phyloP scores from a whole-genome alignment of 2,329 filamentous ascomycete species.

The Hymenoscyphus fructigenus region DNA sequence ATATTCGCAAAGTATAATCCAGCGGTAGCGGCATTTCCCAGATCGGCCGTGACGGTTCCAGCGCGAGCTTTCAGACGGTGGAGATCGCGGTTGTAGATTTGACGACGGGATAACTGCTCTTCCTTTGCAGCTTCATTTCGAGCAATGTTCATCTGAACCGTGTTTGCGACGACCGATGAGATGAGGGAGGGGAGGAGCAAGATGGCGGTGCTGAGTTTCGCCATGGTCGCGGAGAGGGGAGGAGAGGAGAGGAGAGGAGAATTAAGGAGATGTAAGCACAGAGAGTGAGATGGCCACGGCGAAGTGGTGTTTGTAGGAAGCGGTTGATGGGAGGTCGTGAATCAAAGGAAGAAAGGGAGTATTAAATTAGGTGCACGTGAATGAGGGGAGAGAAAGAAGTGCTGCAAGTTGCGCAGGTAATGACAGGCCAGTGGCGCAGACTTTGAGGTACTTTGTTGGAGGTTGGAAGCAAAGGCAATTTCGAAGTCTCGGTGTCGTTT shows the following conservation, averaged over 20 bases:
- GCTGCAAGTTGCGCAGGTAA: neutral
- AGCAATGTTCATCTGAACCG: constrained; percentile 29
- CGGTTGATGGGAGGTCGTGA: neutral
- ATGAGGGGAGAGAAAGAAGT: neutral
- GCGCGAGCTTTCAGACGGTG: constrained; percentile 18
- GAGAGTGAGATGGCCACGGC: neutral
- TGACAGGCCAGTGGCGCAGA: neutral
- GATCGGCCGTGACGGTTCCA: constrained; percentile 22
- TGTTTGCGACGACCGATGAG: constrained; percentile 16
- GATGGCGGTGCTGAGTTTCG: constrained; percentile 9
- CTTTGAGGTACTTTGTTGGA: neutral
- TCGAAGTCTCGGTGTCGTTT: neutral
- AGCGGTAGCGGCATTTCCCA: constrained; percentile 51
- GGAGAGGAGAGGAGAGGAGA: neutral
- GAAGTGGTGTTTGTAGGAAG: neutral
- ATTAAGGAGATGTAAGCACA: neutral
- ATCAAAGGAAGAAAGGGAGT: neutral
- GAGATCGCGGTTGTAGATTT: constrained; percentile 15
- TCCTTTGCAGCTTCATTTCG: constrained; percentile 22
- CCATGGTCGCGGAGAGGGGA: constrained; percentile 13
- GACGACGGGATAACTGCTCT: constrained; percentile 27
- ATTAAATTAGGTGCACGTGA: neutral
- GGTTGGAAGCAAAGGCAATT: neutral
- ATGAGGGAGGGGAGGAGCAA: constrained; percentile 12
- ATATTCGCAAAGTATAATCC: constrained; percentile 51